Evolutionary conservation across 2,329 filamentous ascomycete species (phyloP).

Genomic region (Aspergillus latus): DNA sequence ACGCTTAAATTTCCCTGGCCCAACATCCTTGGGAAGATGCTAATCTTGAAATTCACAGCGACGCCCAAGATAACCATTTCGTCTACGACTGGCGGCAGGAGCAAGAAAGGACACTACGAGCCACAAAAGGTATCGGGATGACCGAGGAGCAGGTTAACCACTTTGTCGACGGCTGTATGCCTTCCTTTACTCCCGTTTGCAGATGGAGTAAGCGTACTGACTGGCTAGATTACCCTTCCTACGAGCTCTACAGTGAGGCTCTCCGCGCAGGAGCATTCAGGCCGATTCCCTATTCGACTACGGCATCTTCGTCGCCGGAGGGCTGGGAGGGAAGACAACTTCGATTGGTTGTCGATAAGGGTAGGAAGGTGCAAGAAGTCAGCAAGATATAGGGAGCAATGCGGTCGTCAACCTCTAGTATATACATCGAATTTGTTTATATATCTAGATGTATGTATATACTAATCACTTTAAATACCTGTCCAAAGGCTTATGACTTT

Average conservation of each 20-base stretch:
- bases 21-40: not conserved
- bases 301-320: constrained; percentile 17
- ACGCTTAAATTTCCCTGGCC: constrained; percentile 23
- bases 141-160: constrained; percentile 72
- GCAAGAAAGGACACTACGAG: constrained; percentile 72
- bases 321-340: constrained; percentile 57
- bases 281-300: constrained; percentile 22
- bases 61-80: constrained; percentile 70
- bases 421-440: not conserved
- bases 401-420: no score
- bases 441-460: not conserved
- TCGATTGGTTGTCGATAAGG: constrained; percentile 60
- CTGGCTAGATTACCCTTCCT: constrained; percentile 63
- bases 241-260: constrained; percentile 66
- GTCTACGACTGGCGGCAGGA: constrained; percentile 84
- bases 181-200: not conserved
- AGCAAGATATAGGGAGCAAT: constrained; percentile 46
- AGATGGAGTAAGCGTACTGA: not conserved
- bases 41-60: constrained; percentile 36
- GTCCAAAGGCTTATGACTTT: no score
- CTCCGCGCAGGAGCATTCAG: constrained; percentile 60
- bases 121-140: constrained; percentile 72
- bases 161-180: constrained; percentile 69
- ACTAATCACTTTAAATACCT: no score
- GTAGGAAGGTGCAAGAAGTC: constrained; percentile 60